Evolutionary conservation across 345 rosid genomes (phyloP), one percentile per base, ranked within the genome.

Genomic region (Moricandia moricandioides): DNA sequence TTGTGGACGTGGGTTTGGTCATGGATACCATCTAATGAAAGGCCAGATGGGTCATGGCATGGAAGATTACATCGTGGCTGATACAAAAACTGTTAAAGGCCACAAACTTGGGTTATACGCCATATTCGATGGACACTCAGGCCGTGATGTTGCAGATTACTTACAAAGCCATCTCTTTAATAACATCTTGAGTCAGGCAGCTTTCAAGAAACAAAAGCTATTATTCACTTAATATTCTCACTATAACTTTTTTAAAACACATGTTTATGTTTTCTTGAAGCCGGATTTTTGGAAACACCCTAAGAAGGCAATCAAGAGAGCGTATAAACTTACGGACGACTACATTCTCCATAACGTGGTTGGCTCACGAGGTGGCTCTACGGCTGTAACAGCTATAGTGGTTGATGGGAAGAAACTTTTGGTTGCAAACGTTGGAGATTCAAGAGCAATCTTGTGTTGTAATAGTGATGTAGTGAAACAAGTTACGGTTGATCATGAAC

Each of bases 51-150:
- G 56, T 4, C 88, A 88, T 73, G 76, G 76, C 39, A 85, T 85
- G 88, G 87, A 85, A 83, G 91, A 88, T 57, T 83, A 70, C 74
- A 73, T 84, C 13, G 85, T 85, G 1, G 85, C 84, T 17, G 82
- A 88, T 62, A 80, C 43, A 8, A 81, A 81, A 60, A 45, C 76
- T 1, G 52, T 69, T 5, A 31, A 82, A 1, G 86, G 84, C 6
- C 79, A 85, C 69, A 73, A 81, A 0, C 34, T 88, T 24, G 85
- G 85, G 1, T 62, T 85, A 12, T 82, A 84, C 76, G 91, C 89
- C 4, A 86, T 88, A 40, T 88, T 85, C 30, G 83, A 88, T 21
- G 88, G 89, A 6, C 90, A 86, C 60, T 84, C 82, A 4, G 86
- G 90, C 37, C 63, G 64, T 35, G 65, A 79, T 59, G 90, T 84